Base-by-base conservation (phyloP, 108 stramenopile genomes). In the Fistulifera pelliculosa region DNA sequence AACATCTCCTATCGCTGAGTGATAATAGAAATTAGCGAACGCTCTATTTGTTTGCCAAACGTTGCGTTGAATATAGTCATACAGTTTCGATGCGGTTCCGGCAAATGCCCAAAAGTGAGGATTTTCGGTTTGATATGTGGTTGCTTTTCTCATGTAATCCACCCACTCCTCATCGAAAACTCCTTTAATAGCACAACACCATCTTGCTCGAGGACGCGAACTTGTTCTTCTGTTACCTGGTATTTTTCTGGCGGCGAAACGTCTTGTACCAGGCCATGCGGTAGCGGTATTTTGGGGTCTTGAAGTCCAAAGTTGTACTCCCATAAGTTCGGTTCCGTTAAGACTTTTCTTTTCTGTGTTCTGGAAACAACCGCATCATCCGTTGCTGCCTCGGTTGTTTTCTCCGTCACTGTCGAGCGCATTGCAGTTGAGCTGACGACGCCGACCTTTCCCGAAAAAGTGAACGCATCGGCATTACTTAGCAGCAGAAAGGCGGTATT, bases 61-160 rank as follows among this genome's bases (percentile, higher is more conserved):
- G 57, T 94, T 94, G 8, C 92, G 76, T 65, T 94, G 92, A 55
- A 94, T 90, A 80, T 94, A 94, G 62, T 94, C 92, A 50, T 94
- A 94, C n/a, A 94, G 74, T 44, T 76, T 80, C 49, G 87, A 90
- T 21, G 92, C 92, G 1, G 85, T 87, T 10, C 92, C 92, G 14
- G 92, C 87, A 67, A 89, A 94, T 21, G 86, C 83, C 92, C 92
- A 94, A 61, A 94, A 90, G 63, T 94, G 92, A 6, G 92, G 92
- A 26, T 90, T 70, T 28, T 68, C 56, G 0, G 87, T 85, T 66
- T 93, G 92, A 48, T 75, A 51, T 14, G 60, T 70, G 14, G 92
- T 94, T 47, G 85, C 81, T 38, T 74, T 57, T 41, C 87, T 73
- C 19, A 90, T 72, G 68, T 94, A 89, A 22, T 83, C 71, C 0